phyloP scores from a whole-genome alignment of 1,139 yeast genomes.

The Nematodospora anomalae region DNA sequence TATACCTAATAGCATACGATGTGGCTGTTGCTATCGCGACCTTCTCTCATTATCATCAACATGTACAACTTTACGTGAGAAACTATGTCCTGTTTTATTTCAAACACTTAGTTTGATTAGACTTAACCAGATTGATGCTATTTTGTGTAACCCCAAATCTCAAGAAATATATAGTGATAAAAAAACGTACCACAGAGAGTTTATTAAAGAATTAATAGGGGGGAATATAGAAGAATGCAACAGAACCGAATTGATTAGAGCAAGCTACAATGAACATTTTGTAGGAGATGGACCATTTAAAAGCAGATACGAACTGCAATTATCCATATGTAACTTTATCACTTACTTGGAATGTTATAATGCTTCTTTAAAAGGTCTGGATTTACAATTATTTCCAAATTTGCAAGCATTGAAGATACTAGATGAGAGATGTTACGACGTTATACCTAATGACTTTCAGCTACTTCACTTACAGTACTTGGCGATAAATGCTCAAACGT shows the following conservation, averaged over 20 bases:
- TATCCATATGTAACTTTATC: conserved; percentile 24
- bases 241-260: conserved; percentile 22
- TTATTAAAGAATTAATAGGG: conserved; percentile 24
- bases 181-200: conserved; percentile 22
- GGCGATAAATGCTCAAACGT: conserved; percentile 23
- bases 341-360: conserved; percentile 30
- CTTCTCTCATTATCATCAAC: conserved; percentile 27
- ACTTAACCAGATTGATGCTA: conserved; percentile 30
- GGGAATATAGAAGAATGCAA: conserved; percentile 21
- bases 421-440: conserved; percentile 14
- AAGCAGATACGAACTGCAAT: conserved; percentile 20
- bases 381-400: conserved; percentile 21
- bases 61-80: conserved; percentile 23
- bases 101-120: conserved; percentile 27
- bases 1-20: conserved; percentile 16
- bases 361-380: conserved; percentile 17
- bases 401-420: conserved; percentile 24
- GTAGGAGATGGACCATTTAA: conserved; percentile 18
- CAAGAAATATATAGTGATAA: conserved; percentile 25
- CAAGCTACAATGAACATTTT: conserved; percentile 15
- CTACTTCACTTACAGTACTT: conserved; percentile 15
- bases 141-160: conserved; percentile 23
- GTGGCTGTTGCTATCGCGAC: conserved; percentile 14
- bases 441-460: conserved; percentile 1
- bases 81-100: conserved; percentile 25